Evolutionary conservation across 768 basidiomycete species (phyloP).

Genomic region (Podaxis carcinomalis): DNA sequence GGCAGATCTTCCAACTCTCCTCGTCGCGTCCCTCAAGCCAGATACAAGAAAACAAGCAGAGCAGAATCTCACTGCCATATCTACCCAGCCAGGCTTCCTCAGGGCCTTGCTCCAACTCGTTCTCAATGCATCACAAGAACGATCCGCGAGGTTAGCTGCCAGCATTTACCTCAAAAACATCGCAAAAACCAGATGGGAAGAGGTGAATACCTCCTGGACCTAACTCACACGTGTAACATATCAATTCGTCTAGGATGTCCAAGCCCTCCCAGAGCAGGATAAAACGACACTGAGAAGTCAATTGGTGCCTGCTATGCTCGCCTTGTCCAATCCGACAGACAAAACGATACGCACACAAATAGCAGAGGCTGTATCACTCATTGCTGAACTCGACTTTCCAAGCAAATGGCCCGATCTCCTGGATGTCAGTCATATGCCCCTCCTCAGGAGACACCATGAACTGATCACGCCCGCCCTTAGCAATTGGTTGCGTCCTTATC

Average conservation of each 20-base stretch:
- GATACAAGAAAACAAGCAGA: conserved; percentile 77
- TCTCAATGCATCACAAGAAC: conserved; percentile 61
- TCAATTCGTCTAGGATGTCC: conserved; percentile 51
- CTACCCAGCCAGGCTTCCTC: conserved; percentile 75
- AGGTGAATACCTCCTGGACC: conserved; percentile 43
- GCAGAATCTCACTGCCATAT: conserved; percentile 61
- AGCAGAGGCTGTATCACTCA: conserved; percentile 88
- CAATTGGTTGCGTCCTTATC: conserved; percentile 88
- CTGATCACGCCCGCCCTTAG: conserved; percentile 33
- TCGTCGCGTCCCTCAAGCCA: conserved; percentile 70
- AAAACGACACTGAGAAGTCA: conserved; percentile 68
- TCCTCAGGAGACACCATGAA: background rate
- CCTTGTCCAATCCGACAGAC: conserved; percentile 69
- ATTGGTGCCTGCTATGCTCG: conserved; percentile 90
- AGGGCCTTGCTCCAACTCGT: conserved; percentile 75
- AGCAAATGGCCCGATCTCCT: conserved; percentile 83
- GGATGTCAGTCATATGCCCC: conserved; percentile 56
- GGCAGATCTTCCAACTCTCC: conserved; percentile 65
- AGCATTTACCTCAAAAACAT: conserved; percentile 93
- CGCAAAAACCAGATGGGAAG: conserved; percentile 83
- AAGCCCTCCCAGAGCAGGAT: conserved; percentile 67
- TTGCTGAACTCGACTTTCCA: conserved; percentile 92
- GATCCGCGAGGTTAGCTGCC: conserved; percentile 74
- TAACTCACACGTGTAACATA: background rate
- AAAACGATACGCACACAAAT: conserved; percentile 78